Evolutionary conservation across 2,329 filamentous ascomycete species (phyloP).

Genomic region (Apiospora hydei): DNA sequence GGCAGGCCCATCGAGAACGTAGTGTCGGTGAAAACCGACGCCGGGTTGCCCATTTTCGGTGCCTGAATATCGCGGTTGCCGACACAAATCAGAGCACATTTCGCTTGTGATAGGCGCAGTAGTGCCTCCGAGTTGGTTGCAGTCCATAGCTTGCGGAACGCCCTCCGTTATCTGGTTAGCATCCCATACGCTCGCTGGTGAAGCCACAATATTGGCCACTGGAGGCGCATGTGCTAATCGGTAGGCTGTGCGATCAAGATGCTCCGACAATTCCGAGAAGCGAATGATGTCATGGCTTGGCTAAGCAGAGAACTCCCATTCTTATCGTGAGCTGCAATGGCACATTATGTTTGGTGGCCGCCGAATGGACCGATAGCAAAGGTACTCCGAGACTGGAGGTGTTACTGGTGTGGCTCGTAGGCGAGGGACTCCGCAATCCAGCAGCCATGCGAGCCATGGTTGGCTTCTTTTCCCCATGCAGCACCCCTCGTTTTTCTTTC

Average conservation of each 20-base stretch:
- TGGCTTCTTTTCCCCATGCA: neutral
- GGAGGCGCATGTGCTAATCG: conserved; percentile 20
- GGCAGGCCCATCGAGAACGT: neutral
- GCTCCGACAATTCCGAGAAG: neutral
- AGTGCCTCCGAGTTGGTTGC: neutral
- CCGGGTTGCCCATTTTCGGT: neutral
- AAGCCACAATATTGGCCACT: conserved; percentile 12
- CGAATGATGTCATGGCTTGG: conserved; percentile 23
- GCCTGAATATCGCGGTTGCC: conserved; percentile 15
- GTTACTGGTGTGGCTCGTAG: neutral
- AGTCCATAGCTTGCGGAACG: neutral
- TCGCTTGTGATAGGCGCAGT: neutral
- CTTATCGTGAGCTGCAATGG: neutral
- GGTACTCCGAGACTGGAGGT: no score
- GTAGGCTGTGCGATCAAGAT: conserved; percentile 7
- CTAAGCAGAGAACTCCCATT: neutral
- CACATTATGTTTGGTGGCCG: neutral
- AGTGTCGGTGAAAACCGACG: neutral
- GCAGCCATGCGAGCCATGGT: neutral
- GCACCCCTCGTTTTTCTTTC: neutral
- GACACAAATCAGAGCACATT: neutral
- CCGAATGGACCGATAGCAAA: neutral
- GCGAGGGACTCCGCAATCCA: neutral
- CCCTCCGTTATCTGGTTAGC: neutral
- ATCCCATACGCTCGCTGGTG: neutral